A percentile compares a stretch with the other conserved stretches of the same genome.
Conservation (phyloP, 805 yeast species). For the Gaillardinia entomophila region DNA sequence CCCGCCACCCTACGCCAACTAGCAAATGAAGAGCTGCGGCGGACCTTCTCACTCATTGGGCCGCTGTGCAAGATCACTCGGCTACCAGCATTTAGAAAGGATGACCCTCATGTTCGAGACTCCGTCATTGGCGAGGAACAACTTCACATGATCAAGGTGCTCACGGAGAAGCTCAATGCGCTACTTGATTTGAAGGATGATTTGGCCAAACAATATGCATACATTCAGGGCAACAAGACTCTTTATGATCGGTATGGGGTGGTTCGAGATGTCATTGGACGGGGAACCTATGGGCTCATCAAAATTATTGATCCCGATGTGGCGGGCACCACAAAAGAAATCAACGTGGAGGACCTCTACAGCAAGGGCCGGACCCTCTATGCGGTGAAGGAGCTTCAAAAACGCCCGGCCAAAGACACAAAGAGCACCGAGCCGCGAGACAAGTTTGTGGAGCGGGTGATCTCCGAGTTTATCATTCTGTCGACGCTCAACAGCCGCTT, state of each 20-base stretch:
- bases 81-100: conserved; percentile 14
- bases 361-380: conserved; percentile 7
- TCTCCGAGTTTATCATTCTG: conserved; percentile 88
- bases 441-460: conserved; percentile 63
- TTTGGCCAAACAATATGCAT: conserved; percentile 4
- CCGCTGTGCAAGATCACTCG: conserved; percentile 15
- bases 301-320: conserved; percentile 27
- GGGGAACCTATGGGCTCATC: conserved; percentile 45
- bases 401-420: conserved; percentile 9
- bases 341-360: conserved; percentile 1
- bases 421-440: conserved; percentile 20
- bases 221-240: conserved; percentile 14
- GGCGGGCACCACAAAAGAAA: conserved; percentile 1
- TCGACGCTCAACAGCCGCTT: conserved; percentile 71
- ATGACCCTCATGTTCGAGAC: conserved; percentile 11
- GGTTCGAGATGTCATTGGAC: conserved; percentile 34
- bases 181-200: conserved; percentile 7
- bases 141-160: conserved; percentile 14
- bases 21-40: conserved; percentile 29
- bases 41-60: conserved; percentile 25
- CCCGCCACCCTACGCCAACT: conserved; percentile 9
- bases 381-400: conserved; percentile 30
- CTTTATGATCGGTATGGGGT: conserved; percentile 28
- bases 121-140: conserved; percentile 27
- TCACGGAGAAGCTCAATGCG: conserved; percentile 12